Evolutionary conservation across 2,329 filamentous ascomycete genomes (phyloP).

Genomic region (Ophiostoma ulmi): DNA sequence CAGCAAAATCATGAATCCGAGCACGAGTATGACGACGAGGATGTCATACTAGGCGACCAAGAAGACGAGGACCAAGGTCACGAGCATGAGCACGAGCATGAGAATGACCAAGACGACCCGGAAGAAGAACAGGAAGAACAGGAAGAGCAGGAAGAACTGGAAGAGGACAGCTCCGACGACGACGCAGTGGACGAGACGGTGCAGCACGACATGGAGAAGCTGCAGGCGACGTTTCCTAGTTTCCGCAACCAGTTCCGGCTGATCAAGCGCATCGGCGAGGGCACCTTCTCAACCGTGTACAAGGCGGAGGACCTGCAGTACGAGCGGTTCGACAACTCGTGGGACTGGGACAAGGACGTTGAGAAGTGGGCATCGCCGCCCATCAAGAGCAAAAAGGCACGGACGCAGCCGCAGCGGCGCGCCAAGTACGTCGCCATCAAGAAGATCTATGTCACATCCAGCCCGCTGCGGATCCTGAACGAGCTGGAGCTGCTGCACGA

Average conservation of each 20-base stretch:
- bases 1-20: slow-evolving; percentile 29
- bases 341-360: slow-evolving; percentile 69
- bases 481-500: slow-evolving; percentile 91
- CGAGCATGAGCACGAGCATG: slow-evolving; percentile 44
- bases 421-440: slow-evolving; percentile 91
- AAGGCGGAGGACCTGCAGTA: slow-evolving; percentile 93
- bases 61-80: slow-evolving; percentile 30
- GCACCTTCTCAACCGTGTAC: slow-evolving; percentile 97
- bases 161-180: slow-evolving; percentile 53
- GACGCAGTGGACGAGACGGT: slow-evolving; percentile 62
- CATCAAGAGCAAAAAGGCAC: slow-evolving; percentile 40
- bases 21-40: slow-evolving; percentile 30
- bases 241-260: slow-evolving; percentile 81
- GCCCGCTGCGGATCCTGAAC: slow-evolving; percentile 87
- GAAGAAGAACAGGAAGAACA: slow-evolving; percentile 34
- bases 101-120: slow-evolving; percentile 37
- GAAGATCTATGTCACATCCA: slow-evolving; percentile 98
- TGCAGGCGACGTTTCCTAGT: slow-evolving; percentile 75
- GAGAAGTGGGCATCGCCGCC: slow-evolving; percentile 67
- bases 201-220: slow-evolving; percentile 77
- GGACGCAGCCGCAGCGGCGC: slow-evolving; percentile 34
- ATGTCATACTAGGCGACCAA: slow-evolving; percentile 25
- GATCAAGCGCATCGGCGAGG: slow-evolving; percentile 96
- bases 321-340: slow-evolving; percentile 75
- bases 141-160: slow-evolving; percentile 39